Evolutionary conservation across 139 green algal genomes (phyloP).

Genomic region (Chlorokybus atmophyticus): DNA sequence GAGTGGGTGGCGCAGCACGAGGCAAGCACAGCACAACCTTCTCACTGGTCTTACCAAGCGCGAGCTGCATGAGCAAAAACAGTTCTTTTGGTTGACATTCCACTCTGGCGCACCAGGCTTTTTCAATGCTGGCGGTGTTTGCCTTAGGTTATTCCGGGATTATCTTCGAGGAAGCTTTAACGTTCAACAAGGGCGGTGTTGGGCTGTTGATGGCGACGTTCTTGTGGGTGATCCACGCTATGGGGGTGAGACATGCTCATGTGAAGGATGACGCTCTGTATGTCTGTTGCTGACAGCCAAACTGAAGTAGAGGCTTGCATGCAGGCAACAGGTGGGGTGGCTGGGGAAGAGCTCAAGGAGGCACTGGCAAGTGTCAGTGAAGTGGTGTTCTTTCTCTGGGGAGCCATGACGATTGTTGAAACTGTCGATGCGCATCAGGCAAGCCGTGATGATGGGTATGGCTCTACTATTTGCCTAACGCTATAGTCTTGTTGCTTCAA

Average conservation of each 20-base stretch:
- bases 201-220: conserved; percentile 53
- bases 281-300: conserved; percentile 17
- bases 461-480: too few relatives aligned
- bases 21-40: conserved; percentile 7
- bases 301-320: conserved; percentile 16
- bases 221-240: conserved; percentile 47
- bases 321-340: too few relatives aligned
- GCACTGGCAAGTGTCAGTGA: conserved; percentile 17
- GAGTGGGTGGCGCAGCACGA: conserved; percentile 37
- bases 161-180: conserved; percentile 54
- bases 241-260: too few relatives aligned
- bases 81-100: not conserved
- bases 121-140: conserved; percentile 36
- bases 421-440: conserved; percentile 42
- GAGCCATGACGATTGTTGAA: conserved; percentile 66
- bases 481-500: too few relatives aligned
- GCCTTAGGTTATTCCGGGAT: conserved; percentile 47
- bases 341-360: not conserved
- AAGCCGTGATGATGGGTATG: too few relatives aligned
- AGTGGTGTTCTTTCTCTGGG: conserved; percentile 62
- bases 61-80: not conserved
- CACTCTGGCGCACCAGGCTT: conserved; percentile 19
- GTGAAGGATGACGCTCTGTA: too few relatives aligned
- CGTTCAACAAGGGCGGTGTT: conserved; percentile 50
- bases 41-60: not conserved